Conservation (phyloP, 495 filamentous ascomycete genomes). For the Aspergillus bertholletiae region DNA sequence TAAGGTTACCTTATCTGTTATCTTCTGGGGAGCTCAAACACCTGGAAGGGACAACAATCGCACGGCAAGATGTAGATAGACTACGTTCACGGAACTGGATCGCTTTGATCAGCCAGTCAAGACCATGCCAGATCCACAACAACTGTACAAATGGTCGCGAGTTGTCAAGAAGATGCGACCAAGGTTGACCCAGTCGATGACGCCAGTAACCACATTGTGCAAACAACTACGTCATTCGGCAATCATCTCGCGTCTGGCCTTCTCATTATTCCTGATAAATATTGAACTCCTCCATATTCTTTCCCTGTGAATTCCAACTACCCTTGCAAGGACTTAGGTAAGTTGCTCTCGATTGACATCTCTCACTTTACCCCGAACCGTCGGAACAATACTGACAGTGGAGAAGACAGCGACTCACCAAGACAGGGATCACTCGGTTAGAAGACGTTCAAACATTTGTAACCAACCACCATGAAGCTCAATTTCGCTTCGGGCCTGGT, state of each 20-base stretch:
- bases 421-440: too few species aligned
- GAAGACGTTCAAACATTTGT: too few species aligned
- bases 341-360: background rate
- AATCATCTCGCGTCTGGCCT: conserved; percentile 28
- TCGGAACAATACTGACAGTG: too few species aligned
- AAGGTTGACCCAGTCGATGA: conserved; percentile 17
- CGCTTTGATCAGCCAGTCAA: background rate
- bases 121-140: background rate
- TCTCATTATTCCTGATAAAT: conserved; percentile 1
- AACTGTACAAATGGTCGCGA: too few species aligned
- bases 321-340: background rate
- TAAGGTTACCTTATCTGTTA: background rate
- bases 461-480: conserved; percentile 63
- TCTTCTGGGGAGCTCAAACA: too few species aligned
- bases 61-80: too few species aligned
- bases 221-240: conserved; percentile 41
- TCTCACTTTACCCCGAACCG: background rate
- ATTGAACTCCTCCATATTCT: background rate
- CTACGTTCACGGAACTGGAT: too few species aligned
- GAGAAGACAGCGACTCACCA: too few species aligned
- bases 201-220: conserved; percentile 16
- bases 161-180: background rate
- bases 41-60: too few species aligned
- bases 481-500: conserved; percentile 62
- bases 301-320: background rate